Base-by-base conservation (phyloP, 2,329 filamentous ascomycete species). In the Cladophialophora bantiana region DNA sequence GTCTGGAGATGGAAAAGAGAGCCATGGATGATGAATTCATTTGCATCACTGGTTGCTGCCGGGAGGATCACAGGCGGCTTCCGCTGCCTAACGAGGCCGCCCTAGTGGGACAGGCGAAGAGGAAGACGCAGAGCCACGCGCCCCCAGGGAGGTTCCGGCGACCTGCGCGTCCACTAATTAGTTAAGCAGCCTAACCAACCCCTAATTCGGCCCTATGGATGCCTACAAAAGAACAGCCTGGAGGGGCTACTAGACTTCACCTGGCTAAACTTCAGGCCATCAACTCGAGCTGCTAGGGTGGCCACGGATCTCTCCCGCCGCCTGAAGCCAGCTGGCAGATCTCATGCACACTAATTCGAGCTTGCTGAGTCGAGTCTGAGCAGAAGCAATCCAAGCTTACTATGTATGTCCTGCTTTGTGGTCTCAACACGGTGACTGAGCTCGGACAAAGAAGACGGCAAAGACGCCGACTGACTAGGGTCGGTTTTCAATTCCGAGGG, bases 21-120 rank as follows among this genome's bases (percentile, higher is more conserved):
- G 18, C 18, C 45, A 50, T 31, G 18, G 45, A 38, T 48, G 59
- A 40, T 50, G 48, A 53, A 48, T 48, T 18, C 57, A 36, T 61
- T 26, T 61, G 59, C 59, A 61, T 53, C 45, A 53, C 26, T 61
- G 59, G 59, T 61, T 26, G 45, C 42, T 36, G 10, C 31, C 59
- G 59, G 59, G 42, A 61, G 59, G 59, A 61, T 61, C 59, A 54
- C 15, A 53, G 32, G 63, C 57, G 57, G 12, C 32, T 60, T 58
- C 57, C 42, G 57, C 12, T 48, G 50, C 18, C 48, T 65, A 61
- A 65, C 48, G 56, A 61, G n/a, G 20, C n/a, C 20, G 12, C 48
- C 48, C 56, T 45, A 65, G 62, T 60, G 63, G 57, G 12, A 55
- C 42, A 52, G 42, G 7, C 45, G 50, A 50, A 40, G 59, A 38